These are phyloP conservation scores for Corniculantispora saksenae DNA, from an alignment of 2,329 filamentous ascomycete genomes.

Conservation along the genomic window DNA sequence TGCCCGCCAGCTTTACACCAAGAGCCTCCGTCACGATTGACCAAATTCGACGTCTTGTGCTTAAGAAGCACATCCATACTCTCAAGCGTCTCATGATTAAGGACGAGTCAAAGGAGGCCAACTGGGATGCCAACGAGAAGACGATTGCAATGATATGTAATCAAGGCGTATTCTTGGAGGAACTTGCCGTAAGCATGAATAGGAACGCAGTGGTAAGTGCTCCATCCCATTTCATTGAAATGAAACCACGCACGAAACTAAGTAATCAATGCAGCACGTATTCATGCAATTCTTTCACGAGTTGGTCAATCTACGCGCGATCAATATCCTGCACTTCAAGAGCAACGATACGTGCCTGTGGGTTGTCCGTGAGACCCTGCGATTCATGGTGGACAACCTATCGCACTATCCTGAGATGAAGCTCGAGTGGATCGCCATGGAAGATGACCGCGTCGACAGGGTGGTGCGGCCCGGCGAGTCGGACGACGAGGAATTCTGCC, in stretches of 20 bases:
- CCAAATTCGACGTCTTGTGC: conserved; percentile 57
- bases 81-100: conserved; percentile 62
- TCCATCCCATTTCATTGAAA: too few species aligned
- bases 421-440: conserved; percentile 60
- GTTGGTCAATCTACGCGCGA: conserved; percentile 50
- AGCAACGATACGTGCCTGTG: conserved; percentile 58
- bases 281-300: conserved; percentile 56
- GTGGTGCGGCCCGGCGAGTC: conserved; percentile 45
- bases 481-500: conserved; percentile 24
- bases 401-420: conserved; percentile 56
- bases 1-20: conserved; percentile 54
- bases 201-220: conserved; percentile 54
- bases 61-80: conserved; percentile 58
- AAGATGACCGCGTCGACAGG: conserved; percentile 50
- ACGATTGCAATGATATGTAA: conserved; percentile 55
- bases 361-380: conserved; percentile 57
- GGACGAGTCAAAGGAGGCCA: conserved; percentile 49
- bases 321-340: conserved; percentile 57
- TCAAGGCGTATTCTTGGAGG: conserved; percentile 51
- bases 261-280: conserved; percentile 47
- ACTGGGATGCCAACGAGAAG: conserved; percentile 61
- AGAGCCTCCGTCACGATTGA: conserved; percentile 53
- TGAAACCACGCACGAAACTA: too few species aligned
- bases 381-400: conserved; percentile 61
- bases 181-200: conserved; percentile 58